Conservation (phyloP, 805 yeast species). For the Sugiyamaella marilandica region DNA sequence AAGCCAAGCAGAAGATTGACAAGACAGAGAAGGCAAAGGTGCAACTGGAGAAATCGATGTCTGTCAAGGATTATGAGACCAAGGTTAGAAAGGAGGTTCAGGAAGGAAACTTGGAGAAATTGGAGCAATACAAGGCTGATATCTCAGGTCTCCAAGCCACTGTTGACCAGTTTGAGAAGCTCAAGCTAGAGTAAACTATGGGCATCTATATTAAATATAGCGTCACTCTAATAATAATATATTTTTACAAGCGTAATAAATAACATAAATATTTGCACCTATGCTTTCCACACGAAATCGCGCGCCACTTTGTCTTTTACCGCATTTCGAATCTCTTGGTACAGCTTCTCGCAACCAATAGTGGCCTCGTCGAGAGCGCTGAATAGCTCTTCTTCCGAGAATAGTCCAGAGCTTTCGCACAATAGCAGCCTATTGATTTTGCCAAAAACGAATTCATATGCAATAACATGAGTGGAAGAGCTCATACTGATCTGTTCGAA, state of each 20-base stretch:
- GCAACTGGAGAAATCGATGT: slow-evolving; percentile 64
- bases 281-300: slow-evolving; percentile 58
- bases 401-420: slow-evolving; percentile 68
- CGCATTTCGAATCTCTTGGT: slow-evolving; percentile 42
- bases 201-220: not conserved
- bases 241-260: slow-evolving; percentile 4
- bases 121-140: slow-evolving; percentile 74
- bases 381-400: slow-evolving; percentile 52
- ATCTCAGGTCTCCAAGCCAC: slow-evolving; percentile 86
- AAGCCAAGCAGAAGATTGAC: slow-evolving; percentile 71
- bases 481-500: slow-evolving; percentile 40
- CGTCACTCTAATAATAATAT: not conserved
- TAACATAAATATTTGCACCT: no score
- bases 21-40: slow-evolving; percentile 57
- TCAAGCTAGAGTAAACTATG: slow-evolving; percentile 45
- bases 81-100: slow-evolving; percentile 83
- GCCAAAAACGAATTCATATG: slow-evolving; percentile 50
- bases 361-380: slow-evolving; percentile 50
- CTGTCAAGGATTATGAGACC: slow-evolving; percentile 69
- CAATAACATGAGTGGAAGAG: slow-evolving; percentile 61
- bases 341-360: slow-evolving; percentile 42
- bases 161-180: slow-evolving; percentile 74
- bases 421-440: slow-evolving; percentile 54
- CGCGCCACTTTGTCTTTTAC: slow-evolving; percentile 44
- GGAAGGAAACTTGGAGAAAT: slow-evolving; percentile 63